Base-by-base conservation (phyloP, 495 filamentous ascomycete species). In the Evernia prunastri region DNA sequence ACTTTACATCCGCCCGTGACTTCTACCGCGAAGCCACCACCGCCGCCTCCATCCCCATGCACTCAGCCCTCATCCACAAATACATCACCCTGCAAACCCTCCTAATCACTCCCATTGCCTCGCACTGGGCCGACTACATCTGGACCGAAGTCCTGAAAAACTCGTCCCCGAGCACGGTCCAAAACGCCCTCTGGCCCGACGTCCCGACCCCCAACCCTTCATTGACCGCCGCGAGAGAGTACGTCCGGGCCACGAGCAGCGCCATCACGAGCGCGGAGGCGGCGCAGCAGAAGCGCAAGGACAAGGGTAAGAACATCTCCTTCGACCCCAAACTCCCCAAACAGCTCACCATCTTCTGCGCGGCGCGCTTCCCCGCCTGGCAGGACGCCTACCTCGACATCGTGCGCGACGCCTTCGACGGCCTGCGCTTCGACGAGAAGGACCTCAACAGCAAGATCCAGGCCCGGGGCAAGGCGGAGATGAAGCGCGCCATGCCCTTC, bases 401-500 rank as follows among this genome's bases (percentile, higher is more conserved):
- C 27, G 81, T 95, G 23, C 85, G 86, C 61, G 81, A 87, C 63
- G 76, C 83, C 40, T 89, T 89, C 67, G 77, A 84, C 61, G 67
- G 71, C 63, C 66, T 90, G 64, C 72, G 71, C 29, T 72, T 88
- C 68, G 85, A 95, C 66, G 90, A 96, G 70, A 95, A 94, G 78
- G 83, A 82, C 60, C 77, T 97, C 25, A 89, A 83, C 69, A 82
- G 82, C 58, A 83, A 86, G 69, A 82, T 93, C 27, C 83, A 81
- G 69, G 92, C 92, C 77, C 83, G 94, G 70, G 81, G 83, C 35
- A 93, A 97, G 76, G 89, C 88, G 81, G 93, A 97, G 76, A 90
- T 89, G 83, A 98, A 98, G 84, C 91, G 93, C 76, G 93, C 90
- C 33, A 97, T 97, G 94, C 95, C 95, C 8, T 98, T 97, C 70